Evolutionary conservation across 2,329 filamentous ascomycete genomes (phyloP), one percentile per base, ranked within the genome.

Genomic region (Berkeleyomyces rouxiae): DNA sequence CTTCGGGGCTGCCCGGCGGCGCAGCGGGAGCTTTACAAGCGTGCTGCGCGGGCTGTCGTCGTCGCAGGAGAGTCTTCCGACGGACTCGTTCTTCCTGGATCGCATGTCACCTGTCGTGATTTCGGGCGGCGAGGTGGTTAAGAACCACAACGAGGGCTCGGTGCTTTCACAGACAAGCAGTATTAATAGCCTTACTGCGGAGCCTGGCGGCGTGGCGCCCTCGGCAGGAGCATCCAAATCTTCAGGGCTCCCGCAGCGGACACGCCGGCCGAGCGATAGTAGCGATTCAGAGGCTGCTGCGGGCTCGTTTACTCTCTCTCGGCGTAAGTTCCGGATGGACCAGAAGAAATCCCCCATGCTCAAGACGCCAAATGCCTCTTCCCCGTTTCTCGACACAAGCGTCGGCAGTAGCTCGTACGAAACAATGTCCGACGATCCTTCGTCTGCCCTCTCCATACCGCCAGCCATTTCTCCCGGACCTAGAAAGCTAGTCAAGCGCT

Each of bases 71-170:
- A 81, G 77, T 60, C 69, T 79, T 46, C 68, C 71, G 10, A 78
- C 73, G 65, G 83, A 86, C 65, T 74, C 79, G 0, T 87, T 85
- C 66, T 71, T 86, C 10, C 72, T 78, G 36, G 80, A 85, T 61
- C 77, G 83, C 10, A 80, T 86, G 72, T 83, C 82, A 61, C 84
- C 83, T 1, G 83, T 86, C 10, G 77, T 86, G 47, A 86, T 87
- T 67, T 77, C 82, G 9, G 84, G 83, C 6, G 84, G 83, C 37
- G 81, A 79, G 65, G 71, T 86, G 5, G 71, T 84, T 46, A 79
- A 84, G 68, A 85, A 85, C 67, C 74, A 76, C 46, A 86, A 86
- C 67, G 69, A 73, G 1, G 78, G 76, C 67, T 71, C 74, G 11
- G 16, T 10, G 4, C 67, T 82, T 37, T 70, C 67, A 58, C 74